Conservation (phyloP, 169 alveolate genomes). For the Babesia ovis region DNA sequence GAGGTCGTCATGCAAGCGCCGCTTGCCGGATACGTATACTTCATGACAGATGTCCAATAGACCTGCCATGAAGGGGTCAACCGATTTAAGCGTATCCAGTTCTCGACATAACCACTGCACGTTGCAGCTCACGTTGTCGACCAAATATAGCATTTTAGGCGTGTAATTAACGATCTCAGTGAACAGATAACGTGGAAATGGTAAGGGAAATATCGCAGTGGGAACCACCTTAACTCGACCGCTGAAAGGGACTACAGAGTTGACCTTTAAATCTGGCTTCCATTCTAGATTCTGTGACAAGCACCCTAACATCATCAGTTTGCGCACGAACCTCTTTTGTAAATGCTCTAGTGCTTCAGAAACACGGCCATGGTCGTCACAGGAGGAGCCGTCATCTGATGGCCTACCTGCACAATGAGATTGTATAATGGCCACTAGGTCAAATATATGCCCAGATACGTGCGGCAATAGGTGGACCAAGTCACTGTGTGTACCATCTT, state of each 20-base stretch:
- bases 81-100: conserved; percentile 17
- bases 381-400: background rate
- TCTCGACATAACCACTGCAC: conserved; percentile 17
- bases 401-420: background rate
- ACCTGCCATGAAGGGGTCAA: conserved; percentile 41
- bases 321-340: conserved; percentile 24
- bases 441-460: conserved; percentile 2
- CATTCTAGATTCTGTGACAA: conserved; percentile 1
- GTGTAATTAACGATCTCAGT: background rate
- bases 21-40: conserved; percentile 55
- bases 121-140: conserved; percentile 43
- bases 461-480: background rate
- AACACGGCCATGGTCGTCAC: background rate
- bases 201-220: conserved; percentile 44
- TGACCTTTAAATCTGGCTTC: background rate
- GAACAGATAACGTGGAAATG: conserved; percentile 37
- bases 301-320: conserved; percentile 2
- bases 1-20: conserved; percentile 34
- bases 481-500: background rate
- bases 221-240: conserved; percentile 20
- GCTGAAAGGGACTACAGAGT: conserved; percentile 24
- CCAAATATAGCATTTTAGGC: conserved; percentile 23
- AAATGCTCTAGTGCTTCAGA: conserved; percentile 17
- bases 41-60: conserved; percentile 40
- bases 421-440: background rate